A percentile compares a stretch with the other conserved stretches of the same genome.
Evolutionary conservation across 352 stramenopile genomes (phyloP).

Genomic region (Phytophthora pinifolia): DNA sequence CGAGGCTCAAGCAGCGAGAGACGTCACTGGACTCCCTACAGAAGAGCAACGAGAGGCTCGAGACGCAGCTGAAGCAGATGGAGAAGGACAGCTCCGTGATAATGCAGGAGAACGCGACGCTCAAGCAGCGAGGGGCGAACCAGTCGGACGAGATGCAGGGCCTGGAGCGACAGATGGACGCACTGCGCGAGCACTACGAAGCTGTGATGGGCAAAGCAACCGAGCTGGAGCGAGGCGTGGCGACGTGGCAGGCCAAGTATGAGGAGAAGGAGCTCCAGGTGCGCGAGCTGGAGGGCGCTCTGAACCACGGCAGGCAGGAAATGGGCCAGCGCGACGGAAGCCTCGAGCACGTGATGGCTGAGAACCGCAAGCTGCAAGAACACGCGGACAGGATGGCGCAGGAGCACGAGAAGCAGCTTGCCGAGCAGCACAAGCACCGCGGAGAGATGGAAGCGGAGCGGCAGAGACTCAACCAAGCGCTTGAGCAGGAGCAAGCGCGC

Average conservation of each 20-base stretch:
- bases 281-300: constrained; percentile 33
- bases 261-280: constrained; percentile 36
- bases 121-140: constrained; percentile 41
- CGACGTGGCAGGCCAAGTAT: constrained; percentile 39
- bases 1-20: constrained; percentile 45
- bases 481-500: constrained; percentile 37
- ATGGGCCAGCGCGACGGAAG: constrained; percentile 31
- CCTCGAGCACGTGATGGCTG: constrained; percentile 40
- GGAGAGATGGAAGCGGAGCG: constrained; percentile 41
- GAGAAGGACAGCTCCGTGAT: constrained; percentile 40
- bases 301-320: constrained; percentile 35
- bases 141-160: constrained; percentile 38
- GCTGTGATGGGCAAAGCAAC: constrained; percentile 30
- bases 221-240: constrained; percentile 37
- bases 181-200: constrained; percentile 48
- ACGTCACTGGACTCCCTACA: constrained; percentile 33
- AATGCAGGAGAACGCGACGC: constrained; percentile 43
- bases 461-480: constrained; percentile 35
- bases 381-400: constrained; percentile 40
- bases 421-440: constrained; percentile 42
- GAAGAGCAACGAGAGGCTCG: constrained; percentile 42
- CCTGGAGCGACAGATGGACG: constrained; percentile 45
- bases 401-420: constrained; percentile 56
- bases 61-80: constrained; percentile 46
- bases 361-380: constrained; percentile 47